Evolutionary conservation across 2,329 filamentous ascomycete genomes (phyloP), one percentile per base, ranked within the genome.

Genomic region (Verticillium nonalfalfae): DNA sequence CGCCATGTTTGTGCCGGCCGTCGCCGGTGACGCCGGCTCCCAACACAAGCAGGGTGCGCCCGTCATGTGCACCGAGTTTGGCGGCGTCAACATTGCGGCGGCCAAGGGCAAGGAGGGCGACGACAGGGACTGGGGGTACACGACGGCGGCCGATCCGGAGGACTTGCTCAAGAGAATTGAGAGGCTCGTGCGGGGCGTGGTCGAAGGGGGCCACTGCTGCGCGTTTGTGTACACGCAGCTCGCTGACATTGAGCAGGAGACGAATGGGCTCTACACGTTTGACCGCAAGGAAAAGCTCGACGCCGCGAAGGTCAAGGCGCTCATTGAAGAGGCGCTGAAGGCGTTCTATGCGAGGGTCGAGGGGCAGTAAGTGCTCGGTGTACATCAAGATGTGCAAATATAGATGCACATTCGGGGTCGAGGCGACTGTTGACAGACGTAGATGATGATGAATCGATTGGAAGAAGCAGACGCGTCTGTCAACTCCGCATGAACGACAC

Each of bases 161-260:
- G 87, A 90, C 66, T 69, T 90, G 60, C 74, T 90, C 18, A 76
- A 77, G 62, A 73, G 86, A 2, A 78, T 89, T 45, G 81, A 86
- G 68, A 82, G 78, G 57, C 75, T 90, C 62, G 78, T 87, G 13
- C 81, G 80, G 71, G 86, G 79, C 0, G 81, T 88, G 15, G 81
- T 85, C 0, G 72, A 81, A 26, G 79, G 78, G 0, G 85, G 86
- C 0, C 77, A 83, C 66, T 79, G 82, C 55, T 86, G 83, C 66
- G 85, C 85, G 0, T 81, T 89, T 68, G 87, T 89, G 1, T 90
- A 87, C 67, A 90, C 87, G 2, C 87, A 90, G 64, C 68, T 89
- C 79, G 78, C 78, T 61, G 82, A 86, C 68, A 86, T 90, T 59
- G 86, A 90, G 71, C 86, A 90, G 67, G 87, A 90, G 68, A 84